Evolutionary conservation across 768 basidiomycete species (phyloP).

Genomic region (Chiua virens): DNA sequence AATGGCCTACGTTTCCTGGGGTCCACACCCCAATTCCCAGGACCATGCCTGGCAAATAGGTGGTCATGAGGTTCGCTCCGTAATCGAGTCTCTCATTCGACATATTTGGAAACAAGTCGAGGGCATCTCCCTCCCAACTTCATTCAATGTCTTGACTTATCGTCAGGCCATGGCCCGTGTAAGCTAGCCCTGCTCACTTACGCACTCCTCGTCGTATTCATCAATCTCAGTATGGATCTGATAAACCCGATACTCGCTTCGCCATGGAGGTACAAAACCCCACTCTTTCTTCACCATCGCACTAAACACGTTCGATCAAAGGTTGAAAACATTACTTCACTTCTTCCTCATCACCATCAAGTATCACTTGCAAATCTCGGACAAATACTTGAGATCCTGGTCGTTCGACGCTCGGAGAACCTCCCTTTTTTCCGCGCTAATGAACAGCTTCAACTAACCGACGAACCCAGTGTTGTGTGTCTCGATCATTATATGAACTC

Average conservation of each 20-base stretch:
- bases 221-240: slow-evolving; percentile 76
- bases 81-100: slow-evolving; percentile 74
- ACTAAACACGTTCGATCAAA: slow-evolving; percentile 20
- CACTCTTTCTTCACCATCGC: slow-evolving; percentile 1
- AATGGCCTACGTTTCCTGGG: slow-evolving; percentile 94
- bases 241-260: slow-evolving; percentile 93
- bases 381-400: slow-evolving; percentile 32
- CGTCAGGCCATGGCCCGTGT: slow-evolving; percentile 87
- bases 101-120: slow-evolving; percentile 76
- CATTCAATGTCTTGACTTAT: slow-evolving; percentile 86
- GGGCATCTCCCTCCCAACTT: slow-evolving; percentile 54
- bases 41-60: slow-evolving; percentile 77
- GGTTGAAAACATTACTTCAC: slow-evolving; percentile 35
- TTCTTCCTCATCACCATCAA: slow-evolving; percentile 29
- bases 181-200: slow-evolving; percentile 29
- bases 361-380: slow-evolving; percentile 23
- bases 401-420: slow-evolving; percentile 32
- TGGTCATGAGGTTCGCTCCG: slow-evolving; percentile 74
- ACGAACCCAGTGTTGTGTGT: slow-evolving; percentile 31
- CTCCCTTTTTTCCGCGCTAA: slow-evolving; percentile 29
- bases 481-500: neutral
- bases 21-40: slow-evolving; percentile 27
- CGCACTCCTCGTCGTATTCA: slow-evolving; percentile 17
- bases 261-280: slow-evolving; percentile 68
- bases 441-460: slow-evolving; percentile 10